phyloP scores from a whole-genome alignment of 192 early-diverging fungal species.

The Obelidium mucronatum region DNA sequence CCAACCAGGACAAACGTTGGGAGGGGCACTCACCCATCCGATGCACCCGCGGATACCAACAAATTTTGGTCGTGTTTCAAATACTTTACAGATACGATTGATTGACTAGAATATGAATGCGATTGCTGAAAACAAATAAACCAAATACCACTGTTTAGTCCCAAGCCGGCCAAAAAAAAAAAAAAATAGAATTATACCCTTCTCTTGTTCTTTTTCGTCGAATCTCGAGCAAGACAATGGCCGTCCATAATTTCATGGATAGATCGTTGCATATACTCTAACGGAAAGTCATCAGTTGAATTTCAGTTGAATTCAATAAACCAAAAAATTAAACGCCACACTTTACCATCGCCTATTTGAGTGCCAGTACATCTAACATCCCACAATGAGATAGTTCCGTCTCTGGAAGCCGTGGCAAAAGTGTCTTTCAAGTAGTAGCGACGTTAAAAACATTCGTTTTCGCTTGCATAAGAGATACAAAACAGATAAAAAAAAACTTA shows the following conservation, averaged over 20 bases:
- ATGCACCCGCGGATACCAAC: slow-evolving; percentile 67
- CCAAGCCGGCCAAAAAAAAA: too few relatives aligned
- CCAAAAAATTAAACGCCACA: background rate
- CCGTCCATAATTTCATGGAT: slow-evolving; percentile 56
- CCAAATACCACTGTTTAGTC: too few relatives aligned
- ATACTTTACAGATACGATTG: slow-evolving; percentile 66
- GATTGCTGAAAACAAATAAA: too few relatives aligned
- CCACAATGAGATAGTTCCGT: slow-evolving; percentile 79
- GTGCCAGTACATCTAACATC: slow-evolving; percentile 71
- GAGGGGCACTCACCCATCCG: slow-evolving; percentile 59
- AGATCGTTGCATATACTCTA: slow-evolving; percentile 45
- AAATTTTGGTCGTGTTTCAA: slow-evolving; percentile 50
- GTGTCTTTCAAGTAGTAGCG: slow-evolving; percentile 49
- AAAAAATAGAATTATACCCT: too few relatives aligned
- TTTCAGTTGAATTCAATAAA: background rate
- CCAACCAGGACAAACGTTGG: background rate
- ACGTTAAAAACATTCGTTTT: background rate
- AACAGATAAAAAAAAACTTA: slow-evolving; percentile 50
- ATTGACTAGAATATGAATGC: too few relatives aligned
- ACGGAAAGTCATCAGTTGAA: background rate
- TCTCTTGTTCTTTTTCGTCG: background rate
- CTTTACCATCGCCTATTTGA: slow-evolving; percentile 43
- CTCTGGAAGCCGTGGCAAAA: slow-evolving; percentile 75
- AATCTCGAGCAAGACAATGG: slow-evolving; percentile 31
- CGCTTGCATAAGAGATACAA: background rate